Percentiles rank a stretch among this genome's conserved stretches.
These are phyloP conservation scores for Apiospora hydei DNA, from an alignment of 2,329 filamentous ascomycete genomes.

Conservation along the genomic window DNA sequence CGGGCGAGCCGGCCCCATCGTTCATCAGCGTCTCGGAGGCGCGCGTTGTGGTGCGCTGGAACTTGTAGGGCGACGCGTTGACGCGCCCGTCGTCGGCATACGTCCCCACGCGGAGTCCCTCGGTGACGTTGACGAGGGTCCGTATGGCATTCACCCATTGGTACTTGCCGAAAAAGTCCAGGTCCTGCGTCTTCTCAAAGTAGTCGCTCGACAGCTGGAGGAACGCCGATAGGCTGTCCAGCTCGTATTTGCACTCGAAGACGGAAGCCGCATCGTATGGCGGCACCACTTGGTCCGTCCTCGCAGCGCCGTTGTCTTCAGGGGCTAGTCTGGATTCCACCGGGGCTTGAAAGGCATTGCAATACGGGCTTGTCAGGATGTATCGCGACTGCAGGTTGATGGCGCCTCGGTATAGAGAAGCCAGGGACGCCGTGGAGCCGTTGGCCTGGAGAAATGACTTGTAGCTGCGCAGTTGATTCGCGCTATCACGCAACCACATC, in stretches of 20 bases:
- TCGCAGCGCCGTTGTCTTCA: slow-evolving; percentile 63
- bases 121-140: slow-evolving; percentile 71
- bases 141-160: slow-evolving; percentile 78
- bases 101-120: slow-evolving; percentile 76
- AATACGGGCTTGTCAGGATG: slow-evolving; percentile 76
- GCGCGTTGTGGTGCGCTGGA: slow-evolving; percentile 73
- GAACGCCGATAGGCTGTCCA: slow-evolving; percentile 89
- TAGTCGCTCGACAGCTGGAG: slow-evolving; percentile 84
- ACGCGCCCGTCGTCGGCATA: slow-evolving; percentile 41
- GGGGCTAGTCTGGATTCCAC: slow-evolving; percentile 72
- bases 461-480: slow-evolving; percentile 76
- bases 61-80: slow-evolving; percentile 66
- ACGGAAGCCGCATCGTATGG: slow-evolving; percentile 73
- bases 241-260: slow-evolving; percentile 96
- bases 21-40: slow-evolving; percentile 85
- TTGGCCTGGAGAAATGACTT: slow-evolving; percentile 65
- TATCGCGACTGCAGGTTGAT: slow-evolving; percentile 77
- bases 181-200: slow-evolving; percentile 74
- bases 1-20: slow-evolving; percentile 79
- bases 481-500: slow-evolving; percentile 87
- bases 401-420: slow-evolving; percentile 72
- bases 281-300: slow-evolving; percentile 65
- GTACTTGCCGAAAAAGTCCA: slow-evolving; percentile 73
- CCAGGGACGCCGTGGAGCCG: slow-evolving; percentile 63
- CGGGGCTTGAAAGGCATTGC: slow-evolving; percentile 90